Conservation (phyloP, 2,329 filamentous ascomycete genomes). For the Colletotrichum limetticola region DNA sequence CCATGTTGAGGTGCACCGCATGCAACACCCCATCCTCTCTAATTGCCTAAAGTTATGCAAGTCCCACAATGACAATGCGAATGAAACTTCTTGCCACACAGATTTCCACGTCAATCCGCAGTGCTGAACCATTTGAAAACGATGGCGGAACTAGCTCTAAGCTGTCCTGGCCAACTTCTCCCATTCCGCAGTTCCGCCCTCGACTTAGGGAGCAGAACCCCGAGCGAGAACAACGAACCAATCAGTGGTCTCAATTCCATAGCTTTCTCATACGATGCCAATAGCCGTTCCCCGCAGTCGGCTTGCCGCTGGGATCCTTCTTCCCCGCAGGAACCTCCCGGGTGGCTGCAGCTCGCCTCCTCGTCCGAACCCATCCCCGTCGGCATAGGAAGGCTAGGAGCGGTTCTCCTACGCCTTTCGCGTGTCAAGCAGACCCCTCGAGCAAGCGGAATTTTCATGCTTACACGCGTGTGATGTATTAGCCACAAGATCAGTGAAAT, state of each 20-base stretch:
- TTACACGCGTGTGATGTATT: not conserved
- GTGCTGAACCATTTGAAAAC: no score
- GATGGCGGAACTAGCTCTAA: no score
- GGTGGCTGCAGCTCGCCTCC: not conserved
- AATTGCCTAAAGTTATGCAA: no score
- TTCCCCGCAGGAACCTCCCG: conserved; percentile 27
- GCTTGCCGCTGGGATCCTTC: conserved; percentile 7
- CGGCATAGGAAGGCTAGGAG: conserved; percentile 26
- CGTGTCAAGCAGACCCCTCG: not conserved
- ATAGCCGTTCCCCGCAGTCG: not conserved
- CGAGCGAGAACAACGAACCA: not conserved
- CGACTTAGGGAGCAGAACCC: not conserved
- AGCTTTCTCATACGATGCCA: not conserved
- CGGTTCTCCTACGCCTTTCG: not conserved
- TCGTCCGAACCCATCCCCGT: not conserved
- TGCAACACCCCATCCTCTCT: no score
- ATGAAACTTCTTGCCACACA: no score
- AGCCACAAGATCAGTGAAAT: not conserved
- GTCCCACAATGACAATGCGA: no score
- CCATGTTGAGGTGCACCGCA: no score
- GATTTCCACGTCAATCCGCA: no score
- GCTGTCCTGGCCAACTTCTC: no score
- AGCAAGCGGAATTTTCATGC: not conserved
- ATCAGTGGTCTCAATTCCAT: not conserved
- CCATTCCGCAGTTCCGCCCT: not conserved